phyloP scores from a whole-genome alignment of 2,329 filamentous ascomycete species.

The Westerdykella aurantiaca region DNA sequence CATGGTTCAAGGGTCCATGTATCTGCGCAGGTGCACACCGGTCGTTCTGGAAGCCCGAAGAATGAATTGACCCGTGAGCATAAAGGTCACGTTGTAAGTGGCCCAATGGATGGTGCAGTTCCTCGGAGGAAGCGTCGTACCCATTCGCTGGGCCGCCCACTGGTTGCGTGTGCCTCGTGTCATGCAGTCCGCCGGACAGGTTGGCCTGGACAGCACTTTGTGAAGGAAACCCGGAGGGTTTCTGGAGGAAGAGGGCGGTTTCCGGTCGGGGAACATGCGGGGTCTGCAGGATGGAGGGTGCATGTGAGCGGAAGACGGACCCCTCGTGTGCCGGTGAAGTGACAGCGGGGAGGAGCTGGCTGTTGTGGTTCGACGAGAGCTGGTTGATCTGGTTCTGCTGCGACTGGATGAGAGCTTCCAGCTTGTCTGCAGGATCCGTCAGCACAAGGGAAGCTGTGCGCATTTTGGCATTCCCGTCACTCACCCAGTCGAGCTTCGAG shows the following conservation, averaged over 20 bases:
- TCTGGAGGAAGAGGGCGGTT: slow-evolving; percentile 44
- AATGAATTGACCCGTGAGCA: slow-evolving; percentile 2
- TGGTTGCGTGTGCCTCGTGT: slow-evolving; percentile 18
- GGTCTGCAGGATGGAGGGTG: slow-evolving; percentile 33
- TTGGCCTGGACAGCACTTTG: slow-evolving; percentile 26
- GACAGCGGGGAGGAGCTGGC: slow-evolving; percentile 17
- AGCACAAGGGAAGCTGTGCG: neutral
- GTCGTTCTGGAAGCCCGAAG: slow-evolving; percentile 21
- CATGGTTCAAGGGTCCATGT: slow-evolving; percentile 7
- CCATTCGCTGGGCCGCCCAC: slow-evolving; percentile 19
- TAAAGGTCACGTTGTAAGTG: slow-evolving; percentile 27
- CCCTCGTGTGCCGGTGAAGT: slow-evolving; percentile 27
- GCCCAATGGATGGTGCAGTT: slow-evolving; percentile 17
- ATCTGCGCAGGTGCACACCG: slow-evolving; percentile 25
- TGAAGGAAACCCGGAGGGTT: slow-evolving; percentile 30
- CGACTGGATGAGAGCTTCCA: slow-evolving; percentile 40
- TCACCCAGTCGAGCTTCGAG: slow-evolving; percentile 54
- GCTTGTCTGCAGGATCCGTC: slow-evolving; percentile 35
- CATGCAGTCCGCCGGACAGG: slow-evolving; percentile 37
- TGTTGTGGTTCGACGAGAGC: slow-evolving; percentile 24
- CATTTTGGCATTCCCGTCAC: slow-evolving; percentile 21
- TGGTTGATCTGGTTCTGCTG: slow-evolving; percentile 45
- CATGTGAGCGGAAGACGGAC: slow-evolving; percentile 23
- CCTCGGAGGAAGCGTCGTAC: slow-evolving; percentile 23
- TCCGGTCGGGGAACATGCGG: slow-evolving; percentile 42